Evolutionary conservation across 768 basidiomycete species (phyloP), one percentile per base, ranked within the genome.

Genomic region (Auricularia auricula-judae): DNA sequence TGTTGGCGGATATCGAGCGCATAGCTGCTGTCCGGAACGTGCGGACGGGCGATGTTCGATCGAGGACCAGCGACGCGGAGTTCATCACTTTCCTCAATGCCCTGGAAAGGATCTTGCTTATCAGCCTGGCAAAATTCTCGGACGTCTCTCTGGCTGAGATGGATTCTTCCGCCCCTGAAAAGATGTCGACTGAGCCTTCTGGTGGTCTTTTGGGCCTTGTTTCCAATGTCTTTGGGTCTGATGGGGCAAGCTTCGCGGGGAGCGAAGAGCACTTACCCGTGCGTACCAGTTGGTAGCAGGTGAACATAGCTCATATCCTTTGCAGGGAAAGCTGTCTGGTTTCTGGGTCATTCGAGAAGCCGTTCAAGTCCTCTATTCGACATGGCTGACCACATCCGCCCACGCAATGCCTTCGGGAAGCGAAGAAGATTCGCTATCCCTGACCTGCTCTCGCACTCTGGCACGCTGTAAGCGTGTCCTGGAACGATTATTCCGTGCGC

Each of bases 141-240:
- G 86, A 87, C 42, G 66, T 75, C 1, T 74, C 74, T 36, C 75
- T 76, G 7, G 74, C 78, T 1, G 86, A 88, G 18, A 88, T 88
- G 18, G 89, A 90, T 8, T 74, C 75, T 14, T 69, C 74, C 12
- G 69, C 71, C 0, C 70, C 78, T 18, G 91, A 86, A 68, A 90
- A 84, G 68, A 68, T 65, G 36, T 72, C 29, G 77, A 74, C 2
- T 71, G 78, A 18, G 86, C 87, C 67, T 78, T 79, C 8, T 80
- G 82, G 18, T 70, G 88, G 94, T 1, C 75, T 98, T 11, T 78
- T 98, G 0, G 93, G 94, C 8, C 90, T 93, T 70, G 88, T 99
- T 62, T 94, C 93, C 1, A 91, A 86, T 64, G 95, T 98, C 2
- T 95, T 99, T 70, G 84, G 88, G 51, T 84, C 85, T 0, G 91